A percentile compares a stretch with the other conserved stretches of the same genome.
Evolutionary conservation across 208 protist genomes (phyloP).

Genomic region (Naegleria lovaniensis): DNA sequence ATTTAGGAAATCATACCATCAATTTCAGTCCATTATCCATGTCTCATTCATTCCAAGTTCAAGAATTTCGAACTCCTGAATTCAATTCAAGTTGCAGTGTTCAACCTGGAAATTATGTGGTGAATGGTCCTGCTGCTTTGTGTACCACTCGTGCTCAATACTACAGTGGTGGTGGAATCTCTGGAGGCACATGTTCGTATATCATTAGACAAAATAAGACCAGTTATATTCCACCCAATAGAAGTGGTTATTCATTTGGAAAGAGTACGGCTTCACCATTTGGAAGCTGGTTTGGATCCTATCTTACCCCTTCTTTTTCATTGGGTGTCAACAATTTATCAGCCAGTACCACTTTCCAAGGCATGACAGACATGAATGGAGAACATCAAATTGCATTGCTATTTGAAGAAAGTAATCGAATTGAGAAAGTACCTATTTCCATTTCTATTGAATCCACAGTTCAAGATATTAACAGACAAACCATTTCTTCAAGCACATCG

Average conservation of each 20-base stretch:
- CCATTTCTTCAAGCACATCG: not conserved
- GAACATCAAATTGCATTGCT: not conserved
- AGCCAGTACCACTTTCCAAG: not conserved
- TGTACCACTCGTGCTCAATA: not conserved
- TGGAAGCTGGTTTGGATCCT: no score
- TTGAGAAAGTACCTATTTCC: not conserved
- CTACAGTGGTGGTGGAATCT: conserved; percentile 1
- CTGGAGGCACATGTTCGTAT: not conserved
- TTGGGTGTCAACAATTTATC: no score
- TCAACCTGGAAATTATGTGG: not conserved
- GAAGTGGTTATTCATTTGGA: not conserved
- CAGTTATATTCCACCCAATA: not conserved
- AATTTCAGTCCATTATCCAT: not conserved
- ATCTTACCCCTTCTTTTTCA: not conserved
- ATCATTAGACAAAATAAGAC: not conserved
- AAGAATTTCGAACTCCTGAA: conserved; percentile 27
- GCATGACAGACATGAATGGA: not conserved
- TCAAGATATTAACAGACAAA: conserved; percentile 24
- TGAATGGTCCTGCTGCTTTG: not conserved
- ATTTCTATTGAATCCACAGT: not conserved
- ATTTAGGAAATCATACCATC: not conserved
- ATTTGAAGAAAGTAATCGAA: not conserved
- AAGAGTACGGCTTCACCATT: not conserved
- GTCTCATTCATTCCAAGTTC: not conserved
- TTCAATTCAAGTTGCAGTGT: not conserved